Percentiles rank a stretch among this genome's conserved stretches.
These are phyloP conservation scores for Triadica sebifera DNA, from an alignment of 345 rosid genomes.

Conservation along the genomic window DNA sequence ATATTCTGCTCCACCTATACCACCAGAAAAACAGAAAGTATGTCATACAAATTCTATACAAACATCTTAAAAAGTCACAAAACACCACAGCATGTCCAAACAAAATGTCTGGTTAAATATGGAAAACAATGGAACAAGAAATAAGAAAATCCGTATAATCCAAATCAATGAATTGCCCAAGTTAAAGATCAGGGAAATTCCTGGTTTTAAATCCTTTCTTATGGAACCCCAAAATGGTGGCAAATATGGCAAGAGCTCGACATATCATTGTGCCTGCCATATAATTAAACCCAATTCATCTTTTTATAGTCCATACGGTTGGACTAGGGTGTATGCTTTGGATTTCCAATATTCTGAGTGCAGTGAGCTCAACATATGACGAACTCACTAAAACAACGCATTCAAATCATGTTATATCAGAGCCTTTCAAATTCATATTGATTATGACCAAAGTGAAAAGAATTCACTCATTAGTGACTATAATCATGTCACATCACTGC, in stretches of 20 bases:
- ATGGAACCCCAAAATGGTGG: background rate
- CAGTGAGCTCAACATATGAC: background rate
- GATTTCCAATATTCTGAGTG: background rate
- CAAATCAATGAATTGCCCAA: background rate
- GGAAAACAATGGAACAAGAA: background rate
- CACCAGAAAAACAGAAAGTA: constrained; percentile 3
- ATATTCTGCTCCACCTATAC: constrained; percentile 70
- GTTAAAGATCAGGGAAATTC: background rate
- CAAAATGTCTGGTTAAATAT: background rate
- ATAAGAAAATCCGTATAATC: background rate
- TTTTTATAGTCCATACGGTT: background rate
- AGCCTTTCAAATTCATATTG: background rate
- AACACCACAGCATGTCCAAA: background rate
- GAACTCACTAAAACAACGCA: background rate
- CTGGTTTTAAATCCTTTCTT: background rate
- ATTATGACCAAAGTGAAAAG: background rate
- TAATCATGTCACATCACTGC: background rate
- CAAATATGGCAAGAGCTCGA: background rate
- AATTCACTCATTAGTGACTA: background rate
- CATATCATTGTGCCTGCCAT: background rate
- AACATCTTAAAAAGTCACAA: background rate
- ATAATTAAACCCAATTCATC: background rate
- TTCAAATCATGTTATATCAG: background rate
- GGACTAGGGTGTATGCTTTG: background rate
- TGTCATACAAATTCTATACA: background rate